Conservation (phyloP, 140 eudicot genomes). For the Oenanthe javanica region DNA sequence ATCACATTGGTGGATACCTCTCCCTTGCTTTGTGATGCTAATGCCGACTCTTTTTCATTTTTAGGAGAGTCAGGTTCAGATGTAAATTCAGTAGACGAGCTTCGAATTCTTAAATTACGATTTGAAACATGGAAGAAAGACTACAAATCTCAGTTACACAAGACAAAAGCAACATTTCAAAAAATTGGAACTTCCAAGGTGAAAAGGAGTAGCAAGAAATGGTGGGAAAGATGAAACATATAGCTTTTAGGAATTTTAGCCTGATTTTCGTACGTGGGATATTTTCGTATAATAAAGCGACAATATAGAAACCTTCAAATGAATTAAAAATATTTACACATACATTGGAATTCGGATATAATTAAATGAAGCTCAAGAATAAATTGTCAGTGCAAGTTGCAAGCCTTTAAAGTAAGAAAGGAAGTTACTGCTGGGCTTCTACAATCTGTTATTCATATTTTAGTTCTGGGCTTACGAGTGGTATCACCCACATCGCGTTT, state of each 20-base stretch:
- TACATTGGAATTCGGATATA: not conserved
- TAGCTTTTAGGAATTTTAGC: not conserved
- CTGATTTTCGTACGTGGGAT: not conserved
- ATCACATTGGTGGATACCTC: not conserved
- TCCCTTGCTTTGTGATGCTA: constrained; percentile 13
- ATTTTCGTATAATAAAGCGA: not conserved
- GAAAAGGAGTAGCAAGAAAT: constrained; percentile 25
- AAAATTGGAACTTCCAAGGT: constrained; percentile 30
- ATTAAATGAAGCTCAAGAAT: not conserved
- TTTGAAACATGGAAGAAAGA: constrained; percentile 70
- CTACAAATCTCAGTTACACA: constrained; percentile 40
- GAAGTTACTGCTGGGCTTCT: not conserved
- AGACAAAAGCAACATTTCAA: constrained; percentile 29
- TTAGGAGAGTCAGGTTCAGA: constrained; percentile 13
- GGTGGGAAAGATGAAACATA: constrained; percentile 33
- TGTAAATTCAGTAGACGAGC: constrained; percentile 33
- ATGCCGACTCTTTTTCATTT: not conserved
- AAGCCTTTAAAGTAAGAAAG: not conserved
- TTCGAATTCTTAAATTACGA: constrained; percentile 34
- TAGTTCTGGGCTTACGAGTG: not conserved
- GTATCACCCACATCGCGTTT: no score
- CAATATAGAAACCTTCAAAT: not conserved
- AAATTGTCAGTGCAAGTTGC: not conserved
- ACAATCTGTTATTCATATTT: not conserved
- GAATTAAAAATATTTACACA: not conserved